Percentiles rank a stretch among this genome's conserved stretches.
Conservation (phyloP, 352 stramenopile species). For the Bremia lactucae region DNA sequence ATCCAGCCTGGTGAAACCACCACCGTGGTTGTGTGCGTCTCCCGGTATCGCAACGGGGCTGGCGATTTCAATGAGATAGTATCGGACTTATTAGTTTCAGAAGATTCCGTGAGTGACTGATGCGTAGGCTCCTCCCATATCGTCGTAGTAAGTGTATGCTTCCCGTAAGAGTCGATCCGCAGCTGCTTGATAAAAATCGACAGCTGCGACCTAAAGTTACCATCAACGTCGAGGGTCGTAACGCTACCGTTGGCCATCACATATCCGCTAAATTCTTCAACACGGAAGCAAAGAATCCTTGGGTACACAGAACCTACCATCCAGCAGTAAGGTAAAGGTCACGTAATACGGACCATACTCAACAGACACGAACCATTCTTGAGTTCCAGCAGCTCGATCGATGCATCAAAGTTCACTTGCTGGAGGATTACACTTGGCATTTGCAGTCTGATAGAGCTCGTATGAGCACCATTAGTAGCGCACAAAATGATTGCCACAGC, state of each 20-base stretch:
- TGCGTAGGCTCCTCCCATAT: slow-evolving; percentile 18
- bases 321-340: background rate
- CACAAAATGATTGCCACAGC: slow-evolving; percentile 1
- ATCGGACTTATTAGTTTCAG: slow-evolving; percentile 10
- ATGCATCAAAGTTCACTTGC: slow-evolving; percentile 54
- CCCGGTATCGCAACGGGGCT: slow-evolving; percentile 19
- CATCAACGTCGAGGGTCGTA: slow-evolving; percentile 48
- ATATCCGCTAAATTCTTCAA: slow-evolving; percentile 38
- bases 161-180: slow-evolving; percentile 30
- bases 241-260: slow-evolving; percentile 51
- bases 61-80: slow-evolving; percentile 20
- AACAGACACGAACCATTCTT: slow-evolving; percentile 48
- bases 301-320: slow-evolving; percentile 61
- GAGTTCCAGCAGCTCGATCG: slow-evolving; percentile 52
- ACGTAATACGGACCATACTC: background rate
- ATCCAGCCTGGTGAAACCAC: slow-evolving; percentile 64
- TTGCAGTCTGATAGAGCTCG: slow-evolving; percentile 8
- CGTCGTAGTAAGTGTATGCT: slow-evolving; percentile 45
- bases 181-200: slow-evolving; percentile 34
- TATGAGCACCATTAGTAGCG: slow-evolving; percentile 4
- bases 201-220: slow-evolving; percentile 50
- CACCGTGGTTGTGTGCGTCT: slow-evolving; percentile 27
- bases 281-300: slow-evolving; percentile 35
- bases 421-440: slow-evolving; percentile 62
- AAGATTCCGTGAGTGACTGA: background rate